These are phyloP conservation scores for Daldinia bambusicola DNA, from an alignment of 495 filamentous ascomycete species.

Conservation along the genomic window DNA sequence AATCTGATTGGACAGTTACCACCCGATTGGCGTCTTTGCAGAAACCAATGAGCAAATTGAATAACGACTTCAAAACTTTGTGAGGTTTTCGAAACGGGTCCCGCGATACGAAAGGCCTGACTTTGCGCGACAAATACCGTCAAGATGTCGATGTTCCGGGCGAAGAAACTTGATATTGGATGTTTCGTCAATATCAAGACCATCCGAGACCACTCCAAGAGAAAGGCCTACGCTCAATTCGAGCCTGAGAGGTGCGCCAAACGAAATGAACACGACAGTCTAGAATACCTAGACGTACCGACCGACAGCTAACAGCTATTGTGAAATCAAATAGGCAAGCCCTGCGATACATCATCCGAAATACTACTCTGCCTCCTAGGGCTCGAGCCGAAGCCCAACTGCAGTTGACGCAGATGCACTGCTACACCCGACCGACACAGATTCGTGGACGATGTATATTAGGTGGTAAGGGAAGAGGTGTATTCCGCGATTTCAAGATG, in stretches of 20 bases:
- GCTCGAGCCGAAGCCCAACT: constrained; percentile 90
- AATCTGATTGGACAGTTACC: constrained; percentile 9
- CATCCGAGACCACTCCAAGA: constrained; percentile 94
- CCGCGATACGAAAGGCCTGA: constrained; percentile 21
- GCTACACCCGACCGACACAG: constrained; percentile 91
- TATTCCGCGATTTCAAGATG: constrained; percentile 90
- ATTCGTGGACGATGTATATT: constrained; percentile 92
- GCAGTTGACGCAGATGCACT: constrained; percentile 91
- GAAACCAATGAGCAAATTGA: constrained; percentile 13
- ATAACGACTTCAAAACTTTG: constrained; percentile 40
- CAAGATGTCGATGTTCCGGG: constrained; percentile 81
- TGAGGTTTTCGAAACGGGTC: constrained; percentile 8
- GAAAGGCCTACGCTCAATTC: constrained; percentile 85
- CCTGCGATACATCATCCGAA: constrained; percentile 92
- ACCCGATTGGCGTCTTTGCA: constrained; percentile 5
- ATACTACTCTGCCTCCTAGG: constrained; percentile 83
- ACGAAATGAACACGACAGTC: background rate
- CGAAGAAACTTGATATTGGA: constrained; percentile 87
- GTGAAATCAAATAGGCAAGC: constrained; percentile 75
- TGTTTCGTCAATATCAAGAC: constrained; percentile 84
- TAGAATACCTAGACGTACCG: background rate
- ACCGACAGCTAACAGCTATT: constrained; percentile 17
- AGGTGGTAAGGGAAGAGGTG: constrained; percentile 85
- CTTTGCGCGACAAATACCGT: constrained; percentile 27
- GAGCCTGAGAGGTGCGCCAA: constrained; percentile 82